Evolutionary conservation across 352 stramenopile species (phyloP).

Genomic region (Globisporangium nunn): DNA sequence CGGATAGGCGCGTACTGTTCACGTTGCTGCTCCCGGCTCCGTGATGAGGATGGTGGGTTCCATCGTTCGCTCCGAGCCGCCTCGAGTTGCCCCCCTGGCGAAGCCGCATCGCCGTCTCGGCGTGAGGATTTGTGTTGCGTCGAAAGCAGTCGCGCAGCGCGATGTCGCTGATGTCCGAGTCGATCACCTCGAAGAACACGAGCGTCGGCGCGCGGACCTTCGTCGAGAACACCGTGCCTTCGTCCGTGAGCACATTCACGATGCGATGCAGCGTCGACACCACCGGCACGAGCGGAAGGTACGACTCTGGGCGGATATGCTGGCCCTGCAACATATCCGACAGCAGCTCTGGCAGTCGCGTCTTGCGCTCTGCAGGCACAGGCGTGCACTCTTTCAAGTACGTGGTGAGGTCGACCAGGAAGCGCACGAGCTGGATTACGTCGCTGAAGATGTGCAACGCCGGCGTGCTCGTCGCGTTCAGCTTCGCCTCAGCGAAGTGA

Average conservation of each 20-base stretch:
- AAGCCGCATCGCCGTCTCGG: neutral
- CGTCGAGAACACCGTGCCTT: conserved; percentile 70
- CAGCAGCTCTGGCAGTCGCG: conserved; percentile 30
- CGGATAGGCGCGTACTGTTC: neutral
- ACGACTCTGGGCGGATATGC: conserved; percentile 40
- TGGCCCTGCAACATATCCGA: conserved; percentile 34
- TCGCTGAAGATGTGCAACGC: conserved; percentile 51
- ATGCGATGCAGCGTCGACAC: conserved; percentile 26
- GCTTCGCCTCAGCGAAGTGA: conserved; percentile 33
- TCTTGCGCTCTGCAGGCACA: conserved; percentile 41
- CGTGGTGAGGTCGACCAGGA: conserved; percentile 54
- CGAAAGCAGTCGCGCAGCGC: conserved; percentile 18
- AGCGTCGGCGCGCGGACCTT: conserved; percentile 57
- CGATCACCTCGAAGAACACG: conserved; percentile 58
- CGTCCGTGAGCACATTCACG: conserved; percentile 41
- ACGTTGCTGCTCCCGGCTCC: neutral
- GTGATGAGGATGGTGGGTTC: neutral
- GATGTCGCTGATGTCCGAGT: conserved; percentile 21
- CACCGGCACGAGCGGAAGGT: conserved; percentile 31
- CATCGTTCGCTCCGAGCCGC: neutral
- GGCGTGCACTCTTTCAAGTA: conserved; percentile 52
- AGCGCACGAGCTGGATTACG: conserved; percentile 48
- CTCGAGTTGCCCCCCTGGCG: neutral
- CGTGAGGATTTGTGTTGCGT: conserved; percentile 9
- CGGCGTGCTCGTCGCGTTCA: conserved; percentile 30